Evolutionary conservation across 2,329 filamentous ascomycete species (phyloP).

Genomic region (Alternaria atra): DNA sequence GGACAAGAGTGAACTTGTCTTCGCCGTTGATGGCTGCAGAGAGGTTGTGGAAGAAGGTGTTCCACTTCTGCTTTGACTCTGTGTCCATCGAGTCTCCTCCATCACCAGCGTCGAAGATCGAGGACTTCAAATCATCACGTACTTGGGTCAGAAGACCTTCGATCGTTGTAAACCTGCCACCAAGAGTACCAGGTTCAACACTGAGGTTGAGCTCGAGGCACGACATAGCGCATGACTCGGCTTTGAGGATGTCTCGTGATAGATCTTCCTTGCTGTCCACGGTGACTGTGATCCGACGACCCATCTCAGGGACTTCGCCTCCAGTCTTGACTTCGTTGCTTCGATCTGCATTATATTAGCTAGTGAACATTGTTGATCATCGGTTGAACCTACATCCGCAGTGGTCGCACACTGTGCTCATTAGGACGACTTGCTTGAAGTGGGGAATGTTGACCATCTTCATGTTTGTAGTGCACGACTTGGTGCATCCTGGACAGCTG

Average conservation of each 20-base stretch:
- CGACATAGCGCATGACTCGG: constrained; percentile 86
- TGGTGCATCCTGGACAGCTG: constrained; percentile 88
- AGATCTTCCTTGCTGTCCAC: constrained; percentile 78
- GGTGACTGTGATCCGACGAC: constrained; percentile 80
- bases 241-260: constrained; percentile 92
- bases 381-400: constrained; percentile 70
- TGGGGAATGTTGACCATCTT: constrained; percentile 98
- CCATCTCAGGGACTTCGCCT: constrained; percentile 86
- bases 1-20: constrained; percentile 79
- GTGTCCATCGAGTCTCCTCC: constrained; percentile 81
- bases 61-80: constrained; percentile 77
- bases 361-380: not conserved
- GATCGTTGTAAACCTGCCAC: constrained; percentile 95
- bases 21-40: constrained; percentile 81
- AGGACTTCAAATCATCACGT: constrained; percentile 83
- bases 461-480: constrained; percentile 90
- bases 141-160: constrained; percentile 94
- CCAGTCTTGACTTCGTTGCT: constrained; percentile 98
- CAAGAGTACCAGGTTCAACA: constrained; percentile 92
- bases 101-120: constrained; percentile 82
- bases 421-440: constrained; percentile 96
- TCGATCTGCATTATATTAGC: constrained; percentile 62
- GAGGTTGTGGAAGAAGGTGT: constrained; percentile 79
- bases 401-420: constrained; percentile 89
- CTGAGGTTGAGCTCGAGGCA: constrained; percentile 87